phyloP scores from a whole-genome alignment of 495 filamentous ascomycete genomes.

The Gamarada debralockiae region DNA sequence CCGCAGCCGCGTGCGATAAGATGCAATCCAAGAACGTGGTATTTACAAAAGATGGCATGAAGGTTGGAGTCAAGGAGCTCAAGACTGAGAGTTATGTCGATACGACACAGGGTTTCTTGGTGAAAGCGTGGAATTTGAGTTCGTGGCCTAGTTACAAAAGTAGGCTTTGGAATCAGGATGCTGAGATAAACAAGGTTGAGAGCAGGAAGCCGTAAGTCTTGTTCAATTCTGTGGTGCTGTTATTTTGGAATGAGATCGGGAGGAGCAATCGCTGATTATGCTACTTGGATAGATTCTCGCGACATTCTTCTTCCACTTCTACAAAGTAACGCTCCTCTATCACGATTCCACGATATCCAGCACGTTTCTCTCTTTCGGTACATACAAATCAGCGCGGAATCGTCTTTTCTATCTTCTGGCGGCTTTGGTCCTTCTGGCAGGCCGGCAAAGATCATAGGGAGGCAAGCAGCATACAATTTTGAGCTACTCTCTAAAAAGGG shows the following conservation, averaged over 20 bases:
- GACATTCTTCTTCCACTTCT: constrained; percentile 14
- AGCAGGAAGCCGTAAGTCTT: constrained; percentile 34
- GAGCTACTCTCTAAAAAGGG: too few species aligned
- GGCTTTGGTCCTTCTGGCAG: too few species aligned
- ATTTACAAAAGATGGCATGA: constrained; percentile 80
- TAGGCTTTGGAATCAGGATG: constrained; percentile 38
- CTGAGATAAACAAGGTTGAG: constrained; percentile 24
- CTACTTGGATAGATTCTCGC: neutral
- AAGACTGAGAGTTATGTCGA: constrained; percentile 77
- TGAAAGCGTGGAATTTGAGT: constrained; percentile 75
- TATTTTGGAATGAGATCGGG: constrained; percentile 1
- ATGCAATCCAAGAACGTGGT: constrained; percentile 81
- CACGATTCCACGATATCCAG: neutral
- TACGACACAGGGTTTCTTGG: constrained; percentile 74
- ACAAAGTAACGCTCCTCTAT: constrained; percentile 17
- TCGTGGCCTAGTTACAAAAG: constrained; percentile 52
- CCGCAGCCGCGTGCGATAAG: constrained; percentile 61
- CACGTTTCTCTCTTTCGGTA: too few species aligned
- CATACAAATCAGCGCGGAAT: too few species aligned
- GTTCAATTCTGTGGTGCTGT: neutral
- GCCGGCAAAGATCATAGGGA: too few species aligned
- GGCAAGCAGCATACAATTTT: too few species aligned
- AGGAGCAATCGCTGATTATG: neutral
- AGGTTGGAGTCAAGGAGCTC: constrained; percentile 73
- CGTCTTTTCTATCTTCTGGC: too few species aligned